Conservation (phyloP, 805 yeast genomes). For the Zygosaccharomyces lentus region DNA sequence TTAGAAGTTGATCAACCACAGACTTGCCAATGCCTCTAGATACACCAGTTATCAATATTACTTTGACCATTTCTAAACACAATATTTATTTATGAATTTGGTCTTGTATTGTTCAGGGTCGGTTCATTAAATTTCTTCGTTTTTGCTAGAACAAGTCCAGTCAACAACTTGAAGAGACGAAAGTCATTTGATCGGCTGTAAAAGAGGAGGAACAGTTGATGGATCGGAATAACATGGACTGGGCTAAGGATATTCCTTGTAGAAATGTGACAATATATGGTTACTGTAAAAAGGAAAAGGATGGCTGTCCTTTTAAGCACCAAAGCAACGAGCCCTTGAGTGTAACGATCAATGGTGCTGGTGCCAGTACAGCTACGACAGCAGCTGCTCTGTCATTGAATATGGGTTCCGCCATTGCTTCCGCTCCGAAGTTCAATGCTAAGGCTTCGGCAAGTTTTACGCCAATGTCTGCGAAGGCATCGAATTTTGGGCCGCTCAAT, state of each 20-base stretch:
- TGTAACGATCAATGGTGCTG: neutral
- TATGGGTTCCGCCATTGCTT: conserved; percentile 12
- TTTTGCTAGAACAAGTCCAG: neutral
- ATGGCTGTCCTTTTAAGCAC: conserved; percentile 82
- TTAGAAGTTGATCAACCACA: conserved; percentile 51
- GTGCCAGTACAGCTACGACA: conserved; percentile 7
- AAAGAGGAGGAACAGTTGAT: conserved; percentile 10
- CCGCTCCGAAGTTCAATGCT: conserved; percentile 44
- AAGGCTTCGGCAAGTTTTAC: conserved; percentile 53
- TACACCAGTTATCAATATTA: conserved; percentile 56
- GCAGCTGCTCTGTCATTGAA: neutral
- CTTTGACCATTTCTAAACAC: conserved; percentile 19
- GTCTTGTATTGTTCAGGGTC: neutral
- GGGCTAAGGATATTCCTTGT: conserved; percentile 76
- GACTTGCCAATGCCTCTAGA: conserved; percentile 80
- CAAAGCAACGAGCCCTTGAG: conserved; percentile 36
- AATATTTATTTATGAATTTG: neutral
- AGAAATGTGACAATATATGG: conserved; percentile 83
- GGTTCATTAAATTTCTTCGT: neutral
- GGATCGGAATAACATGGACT: conserved; percentile 36
- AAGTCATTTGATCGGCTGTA: neutral
- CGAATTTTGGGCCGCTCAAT: conserved; percentile 3
- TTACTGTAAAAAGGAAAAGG: conserved; percentile 79
- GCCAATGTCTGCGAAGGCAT: conserved; percentile 34
- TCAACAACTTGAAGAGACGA: neutral